Percentiles rank a stretch among this genome's conserved stretches.
Conservation (phyloP, 2,329 filamentous ascomycete species). For the Rhynchosporium graminicola region DNA sequence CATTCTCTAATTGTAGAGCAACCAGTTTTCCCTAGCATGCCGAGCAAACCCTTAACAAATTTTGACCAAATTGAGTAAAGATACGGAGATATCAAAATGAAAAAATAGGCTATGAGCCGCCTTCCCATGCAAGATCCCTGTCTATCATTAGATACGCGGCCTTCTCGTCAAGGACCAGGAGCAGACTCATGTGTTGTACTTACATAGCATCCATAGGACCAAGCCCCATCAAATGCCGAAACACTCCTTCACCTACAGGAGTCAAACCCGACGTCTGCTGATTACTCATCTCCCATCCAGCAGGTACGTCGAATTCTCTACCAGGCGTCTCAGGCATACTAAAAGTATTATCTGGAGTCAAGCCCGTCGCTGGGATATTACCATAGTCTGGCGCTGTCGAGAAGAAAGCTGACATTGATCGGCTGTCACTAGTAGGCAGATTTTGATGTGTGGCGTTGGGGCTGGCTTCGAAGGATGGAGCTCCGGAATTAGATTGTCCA, state of each 20-base stretch:
- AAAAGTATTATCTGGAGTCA: conserved; percentile 42
- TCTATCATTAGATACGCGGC: conserved; percentile 14
- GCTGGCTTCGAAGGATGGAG: conserved; percentile 54
- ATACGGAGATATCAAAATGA: not conserved
- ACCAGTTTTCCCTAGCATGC: too few species aligned
- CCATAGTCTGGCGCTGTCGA: conserved; percentile 28
- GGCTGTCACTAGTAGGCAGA: conserved; percentile 38
- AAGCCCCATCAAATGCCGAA: conserved; percentile 59
- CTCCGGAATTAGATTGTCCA: conserved; percentile 42
- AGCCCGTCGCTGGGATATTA: conserved; percentile 27
- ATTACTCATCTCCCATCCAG: conserved; percentile 45
- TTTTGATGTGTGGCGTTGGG: conserved; percentile 44
- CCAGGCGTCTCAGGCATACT: conserved; percentile 44
- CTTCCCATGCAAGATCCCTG: conserved; percentile 39
- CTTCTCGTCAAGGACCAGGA: not conserved
- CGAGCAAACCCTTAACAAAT: not conserved
- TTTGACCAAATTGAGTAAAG: not conserved
- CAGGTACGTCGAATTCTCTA: conserved; percentile 47
- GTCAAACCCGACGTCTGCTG: conserved; percentile 50
- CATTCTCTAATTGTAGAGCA: too few species aligned
- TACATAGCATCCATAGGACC: conserved; percentile 63
- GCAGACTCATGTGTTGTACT: conserved; percentile 18
- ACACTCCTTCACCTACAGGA: conserved; percentile 57
- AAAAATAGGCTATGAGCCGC: conserved; percentile 14
- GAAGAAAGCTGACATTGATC: conserved; percentile 41